These are phyloP conservation scores for Pseudonectria foliicola DNA, from an alignment of 2,329 filamentous ascomycete species.

Conservation along the genomic window DNA sequence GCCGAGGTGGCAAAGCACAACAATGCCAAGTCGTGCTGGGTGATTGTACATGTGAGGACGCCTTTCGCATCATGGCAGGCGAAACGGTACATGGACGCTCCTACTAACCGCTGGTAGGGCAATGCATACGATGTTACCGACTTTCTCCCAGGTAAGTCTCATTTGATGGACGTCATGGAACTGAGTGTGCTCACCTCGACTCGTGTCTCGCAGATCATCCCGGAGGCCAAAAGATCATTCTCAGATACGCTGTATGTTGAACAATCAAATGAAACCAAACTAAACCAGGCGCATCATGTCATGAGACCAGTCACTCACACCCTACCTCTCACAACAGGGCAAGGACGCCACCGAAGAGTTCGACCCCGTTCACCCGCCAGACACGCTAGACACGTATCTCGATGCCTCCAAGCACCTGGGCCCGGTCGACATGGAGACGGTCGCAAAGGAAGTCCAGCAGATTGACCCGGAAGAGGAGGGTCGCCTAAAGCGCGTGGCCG, in stretches of 20 bases:
- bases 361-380: constrained; percentile 80
- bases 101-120: too few species aligned
- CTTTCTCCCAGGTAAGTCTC: constrained; percentile 63
- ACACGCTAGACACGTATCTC: constrained; percentile 81
- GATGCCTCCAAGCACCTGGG: constrained; percentile 81
- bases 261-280: background rate
- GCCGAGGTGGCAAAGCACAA: constrained; percentile 62
- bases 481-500: constrained; percentile 64
- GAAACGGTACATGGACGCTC: too few species aligned
- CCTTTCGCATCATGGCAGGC: constrained; percentile 1
- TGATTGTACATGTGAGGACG: constrained; percentile 65
- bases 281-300: too few species aligned
- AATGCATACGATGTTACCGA: constrained; percentile 87
- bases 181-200: background rate
- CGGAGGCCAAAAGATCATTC: constrained; percentile 83
- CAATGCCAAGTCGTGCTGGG: constrained; percentile 80
- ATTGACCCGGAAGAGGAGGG: constrained; percentile 54
- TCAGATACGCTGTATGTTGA: constrained; percentile 71
- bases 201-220: constrained; percentile 59
- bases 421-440: constrained; percentile 80
- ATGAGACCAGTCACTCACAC: background rate
- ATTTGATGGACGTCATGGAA: background rate
- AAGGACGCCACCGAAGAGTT: constrained; percentile 92
- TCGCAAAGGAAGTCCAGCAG: constrained; percentile 63
- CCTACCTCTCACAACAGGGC: constrained; percentile 39